These are phyloP conservation scores for Moricandia moricandioides DNA, from an alignment of 345 rosid genomes.

Conservation along the genomic window DNA sequence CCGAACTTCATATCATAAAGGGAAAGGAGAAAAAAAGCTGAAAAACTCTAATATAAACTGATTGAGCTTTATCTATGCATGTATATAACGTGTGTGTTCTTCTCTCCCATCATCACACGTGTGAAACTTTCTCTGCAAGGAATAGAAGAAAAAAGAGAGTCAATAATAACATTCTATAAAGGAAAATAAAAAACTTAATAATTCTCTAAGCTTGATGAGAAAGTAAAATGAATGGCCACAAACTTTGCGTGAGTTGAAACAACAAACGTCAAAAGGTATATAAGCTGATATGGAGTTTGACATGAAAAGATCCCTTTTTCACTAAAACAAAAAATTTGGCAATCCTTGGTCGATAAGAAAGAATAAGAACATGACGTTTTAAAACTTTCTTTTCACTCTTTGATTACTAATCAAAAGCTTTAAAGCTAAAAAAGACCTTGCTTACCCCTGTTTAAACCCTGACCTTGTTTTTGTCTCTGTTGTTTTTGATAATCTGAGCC, in stretches of 20 bases:
- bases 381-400: slow-evolving; percentile 5
- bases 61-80: background rate
- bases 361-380: slow-evolving; percentile 9
- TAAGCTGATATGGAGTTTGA: slow-evolving; percentile 24
- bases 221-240: slow-evolving; percentile 21
- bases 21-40: background rate
- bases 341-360: slow-evolving; percentile 36
- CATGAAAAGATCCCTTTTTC: slow-evolving; percentile 8
- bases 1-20: background rate
- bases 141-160: background rate
- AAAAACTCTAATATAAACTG: background rate
- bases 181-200: background rate
- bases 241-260: slow-evolving; percentile 18
- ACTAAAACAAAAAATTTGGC: background rate
- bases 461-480: slow-evolving; percentile 18
- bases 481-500: slow-evolving; percentile 31
- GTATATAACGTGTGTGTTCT: background rate
- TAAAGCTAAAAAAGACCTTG: background rate
- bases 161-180: slow-evolving; percentile 1
- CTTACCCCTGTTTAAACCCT: slow-evolving; percentile 11
- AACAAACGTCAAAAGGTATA: slow-evolving; percentile 33
- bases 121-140: slow-evolving; percentile 20
- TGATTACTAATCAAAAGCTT: background rate
- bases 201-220: slow-evolving; percentile 2
- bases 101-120: slow-evolving; percentile 5